Conservation (phyloP, 805 yeast genomes). For the Starmera amethionina region DNA sequence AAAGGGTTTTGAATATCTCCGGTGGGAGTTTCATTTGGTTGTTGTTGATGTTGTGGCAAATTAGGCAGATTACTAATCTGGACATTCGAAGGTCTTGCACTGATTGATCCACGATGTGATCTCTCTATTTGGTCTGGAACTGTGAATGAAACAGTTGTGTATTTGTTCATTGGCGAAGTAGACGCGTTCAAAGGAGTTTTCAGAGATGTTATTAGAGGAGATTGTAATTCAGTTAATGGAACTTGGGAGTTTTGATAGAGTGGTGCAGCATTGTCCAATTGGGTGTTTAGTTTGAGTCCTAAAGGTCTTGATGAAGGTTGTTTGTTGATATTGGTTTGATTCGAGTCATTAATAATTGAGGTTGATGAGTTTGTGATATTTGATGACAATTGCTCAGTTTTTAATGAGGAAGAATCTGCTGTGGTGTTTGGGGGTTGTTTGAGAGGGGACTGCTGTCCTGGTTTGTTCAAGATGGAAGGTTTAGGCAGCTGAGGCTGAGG, state of each 20-base stretch:
- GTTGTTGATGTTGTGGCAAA: constrained; percentile 10
- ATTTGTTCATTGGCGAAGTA: constrained; percentile 2
- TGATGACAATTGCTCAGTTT: not conserved
- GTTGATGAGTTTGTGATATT: not conserved
- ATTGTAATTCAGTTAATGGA: not conserved
- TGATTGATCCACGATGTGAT: constrained; percentile 47
- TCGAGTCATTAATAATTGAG: not conserved
- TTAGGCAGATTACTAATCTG: constrained; percentile 13
- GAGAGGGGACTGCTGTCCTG: not conserved
- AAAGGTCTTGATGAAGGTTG: not conserved
- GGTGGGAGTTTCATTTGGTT: not conserved
- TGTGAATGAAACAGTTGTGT: constrained; percentile 34
- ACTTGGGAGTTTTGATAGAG: not conserved
- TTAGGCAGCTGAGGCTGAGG: not conserved
- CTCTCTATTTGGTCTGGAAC: constrained; percentile 32
- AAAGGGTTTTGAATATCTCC: too few species aligned
- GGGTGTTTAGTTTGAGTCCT: not conserved
- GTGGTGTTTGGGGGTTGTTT: not conserved
- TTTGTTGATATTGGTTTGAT: not conserved
- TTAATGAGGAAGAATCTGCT: not conserved
- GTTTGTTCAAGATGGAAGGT: not conserved
- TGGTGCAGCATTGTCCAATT: not conserved
- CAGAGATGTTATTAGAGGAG: not conserved
- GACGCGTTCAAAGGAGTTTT: not conserved
- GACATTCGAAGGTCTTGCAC: constrained; percentile 39